Conservation (phyloP, 2,329 filamentous ascomycete genomes). For the Trichoderma endophyticum region DNA sequence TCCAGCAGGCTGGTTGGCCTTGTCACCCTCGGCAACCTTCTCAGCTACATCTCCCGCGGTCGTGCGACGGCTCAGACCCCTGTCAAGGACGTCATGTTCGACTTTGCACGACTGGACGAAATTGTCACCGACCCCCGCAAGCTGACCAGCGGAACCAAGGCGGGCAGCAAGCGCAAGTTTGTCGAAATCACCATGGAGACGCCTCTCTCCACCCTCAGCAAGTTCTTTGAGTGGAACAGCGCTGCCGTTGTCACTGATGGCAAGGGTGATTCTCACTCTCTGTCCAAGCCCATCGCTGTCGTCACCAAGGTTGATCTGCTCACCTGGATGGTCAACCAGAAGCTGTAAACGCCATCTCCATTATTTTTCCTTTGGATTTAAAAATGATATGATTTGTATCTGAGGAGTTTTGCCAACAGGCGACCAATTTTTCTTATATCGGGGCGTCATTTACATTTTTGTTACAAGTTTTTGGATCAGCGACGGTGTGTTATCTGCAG, state of each 20-base stretch:
- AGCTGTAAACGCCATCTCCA: slow-evolving; percentile 25
- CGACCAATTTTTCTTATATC: not conserved
- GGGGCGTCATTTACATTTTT: slow-evolving; percentile 1
- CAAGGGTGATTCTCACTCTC: slow-evolving; percentile 49
- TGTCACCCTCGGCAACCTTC: slow-evolving; percentile 89
- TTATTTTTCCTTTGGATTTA: not conserved
- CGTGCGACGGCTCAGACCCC: slow-evolving; percentile 70
- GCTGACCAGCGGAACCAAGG: slow-evolving; percentile 43
- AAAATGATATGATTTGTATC: not conserved
- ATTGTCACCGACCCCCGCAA: slow-evolving; percentile 84
- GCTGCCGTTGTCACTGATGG: slow-evolving; percentile 90
- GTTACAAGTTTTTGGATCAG: not conserved
- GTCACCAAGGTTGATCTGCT: slow-evolving; percentile 96
- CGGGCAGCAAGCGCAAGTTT: slow-evolving; percentile 63
- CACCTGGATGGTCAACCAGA: slow-evolving; percentile 80
- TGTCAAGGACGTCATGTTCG: slow-evolving; percentile 92
- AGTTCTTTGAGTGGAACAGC: slow-evolving; percentile 98
- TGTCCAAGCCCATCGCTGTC: slow-evolving; percentile 78
- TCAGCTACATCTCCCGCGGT: slow-evolving; percentile 83
- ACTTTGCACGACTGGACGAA: slow-evolving; percentile 84
- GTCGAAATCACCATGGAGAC: slow-evolving; percentile 94
- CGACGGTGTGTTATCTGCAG: not conserved
- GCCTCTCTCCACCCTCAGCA: slow-evolving; percentile 74
- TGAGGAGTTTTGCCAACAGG: not conserved
- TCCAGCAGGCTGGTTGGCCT: slow-evolving; percentile 78